These are phyloP conservation scores for Alternaria brassicae DNA, from an alignment of 2,329 filamentous ascomycete species.

Conservation along the genomic window DNA sequence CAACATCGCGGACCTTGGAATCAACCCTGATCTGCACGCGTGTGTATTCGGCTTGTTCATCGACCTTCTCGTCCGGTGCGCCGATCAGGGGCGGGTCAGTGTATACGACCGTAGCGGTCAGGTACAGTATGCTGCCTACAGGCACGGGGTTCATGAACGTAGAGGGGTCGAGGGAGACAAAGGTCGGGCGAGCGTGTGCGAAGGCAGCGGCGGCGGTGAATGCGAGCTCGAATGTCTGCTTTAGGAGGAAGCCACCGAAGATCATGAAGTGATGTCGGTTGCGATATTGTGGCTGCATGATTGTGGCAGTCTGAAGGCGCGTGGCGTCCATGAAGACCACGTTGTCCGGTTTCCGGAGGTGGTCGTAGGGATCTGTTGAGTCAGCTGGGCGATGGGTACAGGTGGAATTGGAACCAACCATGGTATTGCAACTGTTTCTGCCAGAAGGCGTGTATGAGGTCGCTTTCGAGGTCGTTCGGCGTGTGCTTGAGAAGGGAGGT, in stretches of 20 bases:
- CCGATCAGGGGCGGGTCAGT: constrained; percentile 66
- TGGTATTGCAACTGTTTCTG: constrained; percentile 70
- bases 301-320: constrained; percentile 69
- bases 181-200: constrained; percentile 72
- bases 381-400: neutral
- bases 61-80: constrained; percentile 46
- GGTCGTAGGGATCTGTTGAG: constrained; percentile 60
- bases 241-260: constrained; percentile 76
- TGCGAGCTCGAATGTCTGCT: constrained; percentile 77
- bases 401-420: constrained; percentile 45
- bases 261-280: constrained; percentile 80
- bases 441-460: constrained; percentile 77
- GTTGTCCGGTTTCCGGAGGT: constrained; percentile 63
- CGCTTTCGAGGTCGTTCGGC: constrained; percentile 73
- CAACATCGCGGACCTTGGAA: constrained; percentile 74
- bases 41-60: constrained; percentile 57
- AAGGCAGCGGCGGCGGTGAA: constrained; percentile 78
- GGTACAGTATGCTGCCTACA: constrained; percentile 75
- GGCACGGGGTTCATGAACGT: constrained; percentile 79
- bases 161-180: constrained; percentile 74
- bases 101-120: constrained; percentile 75
- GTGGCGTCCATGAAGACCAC: constrained; percentile 69
- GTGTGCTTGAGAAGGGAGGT: constrained; percentile 69
- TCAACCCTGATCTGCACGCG: constrained; percentile 75
- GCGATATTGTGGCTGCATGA: constrained; percentile 78